Evolutionary conservation across 495 filamentous ascomycete genomes (phyloP).

Genomic region (Endocarpon pusillum): DNA sequence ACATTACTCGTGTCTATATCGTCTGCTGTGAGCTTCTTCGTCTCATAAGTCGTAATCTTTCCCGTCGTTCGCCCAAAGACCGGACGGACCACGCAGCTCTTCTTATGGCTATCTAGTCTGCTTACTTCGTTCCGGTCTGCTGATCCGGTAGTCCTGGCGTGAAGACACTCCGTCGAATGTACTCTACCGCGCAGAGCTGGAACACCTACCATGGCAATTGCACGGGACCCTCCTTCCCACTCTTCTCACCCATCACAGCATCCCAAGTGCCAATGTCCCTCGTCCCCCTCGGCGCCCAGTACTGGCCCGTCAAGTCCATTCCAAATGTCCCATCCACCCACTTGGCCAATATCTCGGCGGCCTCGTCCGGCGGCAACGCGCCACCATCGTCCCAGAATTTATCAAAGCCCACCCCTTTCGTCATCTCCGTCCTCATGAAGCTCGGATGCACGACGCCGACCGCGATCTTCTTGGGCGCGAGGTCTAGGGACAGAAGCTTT

Average conservation of each 20-base stretch:
- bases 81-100: too few species aligned
- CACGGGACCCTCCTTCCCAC: conserved; percentile 35
- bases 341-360: conserved; percentile 41
- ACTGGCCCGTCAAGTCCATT: conserved; percentile 47
- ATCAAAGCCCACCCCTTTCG: conserved; percentile 50
- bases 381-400: conserved; percentile 51
- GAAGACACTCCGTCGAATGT: too few species aligned
- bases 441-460: conserved; percentile 55
- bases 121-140: too few species aligned
- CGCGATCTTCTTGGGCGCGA: conserved; percentile 43
- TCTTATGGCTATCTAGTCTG: too few species aligned
- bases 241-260: conserved; percentile 34
- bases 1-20: too few species aligned
- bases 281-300: conserved; percentile 54
- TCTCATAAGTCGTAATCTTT: too few species aligned
- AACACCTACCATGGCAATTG: conserved; percentile 47
- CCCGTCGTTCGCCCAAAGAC: too few species aligned
- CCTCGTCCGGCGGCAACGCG: conserved; percentile 50
- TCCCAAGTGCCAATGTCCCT: conserved; percentile 56
- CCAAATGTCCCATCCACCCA: conserved; percentile 43
- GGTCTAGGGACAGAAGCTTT: conserved; percentile 48
- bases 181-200: too few species aligned
- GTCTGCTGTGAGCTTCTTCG: too few species aligned
- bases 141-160: too few species aligned
- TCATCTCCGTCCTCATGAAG: conserved; percentile 65